Base-by-base conservation (phyloP, 139 green algal genomes). In the Chlamydomonas eustigma region DNA sequence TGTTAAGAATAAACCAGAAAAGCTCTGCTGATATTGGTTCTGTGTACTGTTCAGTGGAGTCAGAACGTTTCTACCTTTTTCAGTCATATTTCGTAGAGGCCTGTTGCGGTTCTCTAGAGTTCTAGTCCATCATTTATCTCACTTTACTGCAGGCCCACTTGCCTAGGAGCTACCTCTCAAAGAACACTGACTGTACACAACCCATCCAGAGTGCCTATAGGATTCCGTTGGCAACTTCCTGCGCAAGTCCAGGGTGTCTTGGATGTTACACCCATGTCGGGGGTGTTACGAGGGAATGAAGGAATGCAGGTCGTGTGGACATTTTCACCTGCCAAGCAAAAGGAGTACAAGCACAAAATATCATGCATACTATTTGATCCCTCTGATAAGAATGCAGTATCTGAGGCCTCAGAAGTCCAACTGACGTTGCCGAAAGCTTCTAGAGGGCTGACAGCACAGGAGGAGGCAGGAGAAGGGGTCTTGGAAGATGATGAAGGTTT, bases 61-160 rank as follows among this genome's bases (percentile, higher is more conserved):
- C n/a, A n/a, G n/a, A n/a, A n/a, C n/a, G n/a, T n/a, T n/a, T n/a
- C n/a, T n/a, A n/a, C n/a, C n/a, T n/a, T n/a, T n/a, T n/a, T n/a
- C n/a, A n/a, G n/a, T n/a, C n/a, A n/a, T n/a, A n/a, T n/a, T n/a
- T n/a, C n/a, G n/a, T n/a, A n/a, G n/a, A n/a, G n/a, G n/a, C n/a
- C n/a, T n/a, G n/a, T n/a, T n/a, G n/a, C n/a, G n/a, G n/a, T n/a
- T n/a, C n/a, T n/a, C n/a, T n/a, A n/a, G n/a, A n/a, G n/a, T n/a
- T n/a, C n/a, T n/a, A n/a, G n/a, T n/a, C n/a, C n/a, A n/a, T n/a
- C n/a, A n/a, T n/a, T n/a, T n/a, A n/a, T n/a, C n/a, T n/a, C n/a
- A n/a, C n/a, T n/a, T n/a, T 77, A 32, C 88, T 88, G 80, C 81
- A 58, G 86, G 52, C 90, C 90, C 18, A 94, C 90, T 1, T 94